Conservation (phyloP, 257 asterid species). For the Plantago ovata region DNA sequence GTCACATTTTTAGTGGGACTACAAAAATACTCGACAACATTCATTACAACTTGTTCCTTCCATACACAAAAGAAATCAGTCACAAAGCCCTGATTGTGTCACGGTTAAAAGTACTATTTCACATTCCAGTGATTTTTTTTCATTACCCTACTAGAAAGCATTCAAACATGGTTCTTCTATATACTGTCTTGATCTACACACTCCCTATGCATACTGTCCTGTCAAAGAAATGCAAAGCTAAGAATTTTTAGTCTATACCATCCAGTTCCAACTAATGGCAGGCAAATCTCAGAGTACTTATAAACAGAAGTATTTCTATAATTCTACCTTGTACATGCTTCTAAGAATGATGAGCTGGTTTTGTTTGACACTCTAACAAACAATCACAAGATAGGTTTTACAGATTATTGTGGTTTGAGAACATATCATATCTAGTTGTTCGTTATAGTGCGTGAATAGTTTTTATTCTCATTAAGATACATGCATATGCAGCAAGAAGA, state of each 20-base stretch:
- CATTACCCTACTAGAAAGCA: neutral
- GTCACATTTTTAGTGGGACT: neutral
- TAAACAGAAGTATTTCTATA: too few species aligned
- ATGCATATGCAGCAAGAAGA: neutral
- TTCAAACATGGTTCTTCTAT: neutral
- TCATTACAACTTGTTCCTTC: neutral
- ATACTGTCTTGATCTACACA: neutral
- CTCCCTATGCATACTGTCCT: constrained; percentile 19
- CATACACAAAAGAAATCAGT: neutral
- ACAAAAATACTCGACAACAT: too few species aligned
- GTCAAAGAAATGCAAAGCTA: constrained; percentile 17
- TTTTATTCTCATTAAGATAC: too few species aligned
- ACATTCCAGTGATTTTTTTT: neutral
- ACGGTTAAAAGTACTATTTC: neutral
- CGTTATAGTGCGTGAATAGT: neutral
- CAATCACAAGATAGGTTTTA: neutral
- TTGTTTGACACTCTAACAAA: neutral
- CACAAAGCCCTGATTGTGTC: neutral
- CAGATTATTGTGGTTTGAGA: neutral
- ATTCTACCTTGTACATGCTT: neutral
- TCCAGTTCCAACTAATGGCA: neutral
- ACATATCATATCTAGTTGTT: neutral
- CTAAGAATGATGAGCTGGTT: neutral
- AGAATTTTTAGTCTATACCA: neutral
- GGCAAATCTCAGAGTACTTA: neutral